Percentiles rank a stretch among this genome's conserved stretches.
Evolutionary conservation across 495 filamentous ascomycete genomes (phyloP).

Genomic region (Penicillium longicatenatum): DNA sequence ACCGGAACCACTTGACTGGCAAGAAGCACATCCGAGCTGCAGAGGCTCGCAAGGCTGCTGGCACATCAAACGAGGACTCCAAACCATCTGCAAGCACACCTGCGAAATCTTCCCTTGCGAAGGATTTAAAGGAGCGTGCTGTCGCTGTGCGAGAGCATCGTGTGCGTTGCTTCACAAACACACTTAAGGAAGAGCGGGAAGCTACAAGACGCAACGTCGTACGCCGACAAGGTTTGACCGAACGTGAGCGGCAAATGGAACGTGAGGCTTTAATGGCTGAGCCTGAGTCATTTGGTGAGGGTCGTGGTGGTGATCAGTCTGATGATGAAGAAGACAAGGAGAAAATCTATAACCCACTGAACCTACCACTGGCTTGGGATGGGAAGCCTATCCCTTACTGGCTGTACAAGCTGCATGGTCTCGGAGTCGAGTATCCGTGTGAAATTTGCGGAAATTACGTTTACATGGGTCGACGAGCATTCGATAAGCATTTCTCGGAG

Average conservation of each 20-base stretch:
- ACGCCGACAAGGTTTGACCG: constrained; percentile 92
- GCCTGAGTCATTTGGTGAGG: constrained; percentile 45
- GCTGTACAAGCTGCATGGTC: constrained; percentile 95
- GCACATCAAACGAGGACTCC: constrained; percentile 27
- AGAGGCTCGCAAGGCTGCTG: constrained; percentile 54
- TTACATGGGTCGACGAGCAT: constrained; percentile 93
- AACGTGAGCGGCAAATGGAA: constrained; percentile 89
- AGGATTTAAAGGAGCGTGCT: constrained; percentile 80
- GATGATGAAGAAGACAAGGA: constrained; percentile 74
- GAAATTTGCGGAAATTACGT: constrained; percentile 98
- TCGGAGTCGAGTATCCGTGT: constrained; percentile 93
- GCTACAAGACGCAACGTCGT: constrained; percentile 93
- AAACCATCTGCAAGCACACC: constrained; percentile 21
- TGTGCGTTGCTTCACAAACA: constrained; percentile 70
- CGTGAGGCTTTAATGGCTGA: constrained; percentile 81
- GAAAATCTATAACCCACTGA: constrained; percentile 94
- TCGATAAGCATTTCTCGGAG: constrained; percentile 98
- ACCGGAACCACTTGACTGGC: constrained; percentile 81
- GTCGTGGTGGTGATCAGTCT: constrained; percentile 59
- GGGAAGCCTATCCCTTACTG: constrained; percentile 98
- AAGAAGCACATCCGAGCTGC: constrained; percentile 91
- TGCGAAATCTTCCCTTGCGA: constrained; percentile 36
- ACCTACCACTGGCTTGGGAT: constrained; percentile 94
- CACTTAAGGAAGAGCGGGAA: constrained; percentile 76
- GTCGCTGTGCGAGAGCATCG: constrained; percentile 88